phyloP scores from a whole-genome alignment of 2,329 filamentous ascomycete genomes.

The Bipolaris sorokiniana region DNA sequence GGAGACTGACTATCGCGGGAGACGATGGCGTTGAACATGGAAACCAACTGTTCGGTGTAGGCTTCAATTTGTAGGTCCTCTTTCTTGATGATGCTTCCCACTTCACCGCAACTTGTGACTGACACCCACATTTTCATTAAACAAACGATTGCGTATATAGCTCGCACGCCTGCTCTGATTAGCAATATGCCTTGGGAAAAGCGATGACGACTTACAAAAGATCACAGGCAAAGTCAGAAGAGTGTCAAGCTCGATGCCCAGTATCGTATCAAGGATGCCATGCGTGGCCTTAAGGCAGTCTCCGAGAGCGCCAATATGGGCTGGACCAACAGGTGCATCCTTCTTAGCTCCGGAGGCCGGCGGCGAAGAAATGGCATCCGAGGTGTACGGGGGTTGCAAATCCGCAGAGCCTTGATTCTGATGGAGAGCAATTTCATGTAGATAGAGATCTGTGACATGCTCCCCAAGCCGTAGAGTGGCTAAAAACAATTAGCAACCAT shows the following conservation, averaged over 20 bases:
- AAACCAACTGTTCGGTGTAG: conserved; percentile 55
- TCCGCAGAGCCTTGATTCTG: conserved; percentile 52
- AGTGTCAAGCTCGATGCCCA: conserved; percentile 55
- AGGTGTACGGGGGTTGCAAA: conserved; percentile 53
- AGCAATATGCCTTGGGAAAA: conserved; percentile 19
- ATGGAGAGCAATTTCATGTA: conserved; percentile 59
- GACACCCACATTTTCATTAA: conserved; percentile 67
- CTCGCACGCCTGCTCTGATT: conserved; percentile 54
- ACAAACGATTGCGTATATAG: conserved; percentile 63
- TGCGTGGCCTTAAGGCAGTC: conserved; percentile 56
- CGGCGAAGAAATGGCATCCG: conserved; percentile 49
- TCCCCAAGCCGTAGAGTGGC: conserved; percentile 53
- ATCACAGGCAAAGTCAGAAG: conserved; percentile 54
- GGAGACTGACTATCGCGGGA: conserved; percentile 51
- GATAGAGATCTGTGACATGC: conserved; percentile 57
- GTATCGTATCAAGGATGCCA: conserved; percentile 56
- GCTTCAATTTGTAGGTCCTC: conserved; percentile 56
- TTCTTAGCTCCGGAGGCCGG: conserved; percentile 48
- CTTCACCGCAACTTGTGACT: conserved; percentile 56
- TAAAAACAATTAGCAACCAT: conserved; percentile 20
- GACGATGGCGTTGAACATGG: conserved; percentile 54
- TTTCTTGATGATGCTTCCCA: conserved; percentile 57
- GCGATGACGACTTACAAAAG: conserved; percentile 44
- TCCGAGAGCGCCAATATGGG: conserved; percentile 55
- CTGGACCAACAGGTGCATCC: conserved; percentile 51